Percentiles rank a stretch among this genome's conserved stretches.
These are phyloP conservation scores for Carpinus fangiana DNA, from an alignment of 306 rosid genomes.

Conservation along the genomic window DNA sequence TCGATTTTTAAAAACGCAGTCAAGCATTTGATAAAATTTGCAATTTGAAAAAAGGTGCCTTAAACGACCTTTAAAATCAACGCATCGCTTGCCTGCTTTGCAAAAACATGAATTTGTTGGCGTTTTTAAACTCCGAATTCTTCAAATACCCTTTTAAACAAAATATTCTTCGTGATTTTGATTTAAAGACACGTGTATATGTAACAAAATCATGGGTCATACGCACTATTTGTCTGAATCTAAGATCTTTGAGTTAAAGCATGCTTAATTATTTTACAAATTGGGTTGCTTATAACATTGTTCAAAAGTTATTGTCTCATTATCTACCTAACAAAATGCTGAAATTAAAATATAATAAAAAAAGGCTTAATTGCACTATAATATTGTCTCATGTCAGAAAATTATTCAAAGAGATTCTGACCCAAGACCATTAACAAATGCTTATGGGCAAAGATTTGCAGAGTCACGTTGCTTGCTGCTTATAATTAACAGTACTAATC, in stretches of 20 bases:
- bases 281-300: not conserved
- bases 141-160: too few species aligned
- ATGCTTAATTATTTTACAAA: not conserved
- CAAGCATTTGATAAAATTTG: too few species aligned
- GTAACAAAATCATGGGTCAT: too few species aligned
- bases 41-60: too few species aligned
- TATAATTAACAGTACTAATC: not conserved
- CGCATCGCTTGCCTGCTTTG: too few species aligned
- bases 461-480: slow-evolving; percentile 3
- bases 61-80: too few species aligned
- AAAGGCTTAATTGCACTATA: not conserved
- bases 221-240: not conserved
- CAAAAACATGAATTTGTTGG: too few species aligned
- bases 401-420: slow-evolving; percentile 2
- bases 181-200: too few species aligned
- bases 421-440: slow-evolving; percentile 20
- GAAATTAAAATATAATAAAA: too few species aligned
- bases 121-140: too few species aligned
- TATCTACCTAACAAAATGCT: not conserved
- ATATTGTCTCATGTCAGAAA: not conserved
- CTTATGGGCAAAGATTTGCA: not conserved
- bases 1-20: too few species aligned
- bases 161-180: too few species aligned
- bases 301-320: slow-evolving; percentile 31
- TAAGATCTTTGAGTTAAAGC: not conserved